These are phyloP conservation scores for Aspergillus carbonarius DNA, from an alignment of 2,329 filamentous ascomycete species.

Conservation along the genomic window DNA sequence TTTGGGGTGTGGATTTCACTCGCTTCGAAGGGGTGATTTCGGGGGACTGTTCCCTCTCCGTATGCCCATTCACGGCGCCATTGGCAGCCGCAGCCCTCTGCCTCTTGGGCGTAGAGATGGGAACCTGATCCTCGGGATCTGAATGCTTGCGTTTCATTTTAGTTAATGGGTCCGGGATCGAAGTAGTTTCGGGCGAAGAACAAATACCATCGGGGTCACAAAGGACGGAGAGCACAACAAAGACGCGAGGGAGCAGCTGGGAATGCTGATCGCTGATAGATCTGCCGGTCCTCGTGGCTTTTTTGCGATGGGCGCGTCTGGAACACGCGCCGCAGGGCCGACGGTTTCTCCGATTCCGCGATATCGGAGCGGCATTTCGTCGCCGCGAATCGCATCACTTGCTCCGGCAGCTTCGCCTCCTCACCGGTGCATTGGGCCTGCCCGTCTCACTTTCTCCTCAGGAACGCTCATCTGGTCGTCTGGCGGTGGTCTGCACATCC, in stretches of 20 bases:
- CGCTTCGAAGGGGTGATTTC: constrained; percentile 28
- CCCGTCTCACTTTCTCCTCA: neutral
- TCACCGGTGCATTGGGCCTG: constrained; percentile 1
- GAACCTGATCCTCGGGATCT: constrained; percentile 36
- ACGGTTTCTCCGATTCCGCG: constrained; percentile 35
- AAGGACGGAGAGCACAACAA: constrained; percentile 4
- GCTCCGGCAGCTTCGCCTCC: neutral
- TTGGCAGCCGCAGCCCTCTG: constrained; percentile 30
- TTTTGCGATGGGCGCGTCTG: constrained; percentile 17
- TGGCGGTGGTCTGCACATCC: constrained; percentile 8
- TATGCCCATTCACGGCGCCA: constrained; percentile 28
- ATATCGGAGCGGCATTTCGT: constrained; percentile 26
- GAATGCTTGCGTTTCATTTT: constrained; percentile 46
- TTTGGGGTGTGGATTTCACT: constrained; percentile 34
- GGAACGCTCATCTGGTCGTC: neutral
- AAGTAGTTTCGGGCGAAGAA: constrained; percentile 12
- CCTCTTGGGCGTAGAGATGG: constrained; percentile 42
- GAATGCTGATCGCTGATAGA: constrained; percentile 15
- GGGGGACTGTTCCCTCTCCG: constrained; percentile 22
- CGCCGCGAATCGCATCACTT: constrained; percentile 5
- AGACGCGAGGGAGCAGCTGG: constrained; percentile 26
- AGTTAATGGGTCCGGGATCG: constrained; percentile 12
- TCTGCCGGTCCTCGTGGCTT: constrained; percentile 7
- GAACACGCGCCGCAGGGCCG: constrained; percentile 22
- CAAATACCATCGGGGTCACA: constrained; percentile 32